phyloP scores from a whole-genome alignment of 192 early-diverging fungal genomes.

The Phycomyces nitens region DNA sequence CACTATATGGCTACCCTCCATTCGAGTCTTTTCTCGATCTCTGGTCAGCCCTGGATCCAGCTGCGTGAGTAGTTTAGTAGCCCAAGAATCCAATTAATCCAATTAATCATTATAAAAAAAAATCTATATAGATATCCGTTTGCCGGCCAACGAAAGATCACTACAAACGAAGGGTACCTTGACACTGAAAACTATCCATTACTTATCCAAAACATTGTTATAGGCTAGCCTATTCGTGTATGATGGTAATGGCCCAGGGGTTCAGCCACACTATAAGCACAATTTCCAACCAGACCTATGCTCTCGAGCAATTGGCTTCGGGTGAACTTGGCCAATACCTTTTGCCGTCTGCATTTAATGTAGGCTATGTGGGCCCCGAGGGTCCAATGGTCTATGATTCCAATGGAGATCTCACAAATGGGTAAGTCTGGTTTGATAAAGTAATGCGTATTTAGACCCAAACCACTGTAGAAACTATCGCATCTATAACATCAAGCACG shows the following conservation, averaged over 20 bases:
- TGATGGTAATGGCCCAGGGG: conserved; percentile 47
- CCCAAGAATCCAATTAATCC: no score
- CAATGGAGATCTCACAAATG: conserved; percentile 42
- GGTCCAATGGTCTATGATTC: conserved; percentile 46
- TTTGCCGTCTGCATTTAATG: conserved; percentile 39
- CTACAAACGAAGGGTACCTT: conserved; percentile 4
- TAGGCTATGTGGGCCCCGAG: conserved; percentile 47
- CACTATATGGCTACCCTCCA: conserved; percentile 40
- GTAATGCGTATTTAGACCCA: no score
- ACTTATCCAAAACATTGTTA: no score
- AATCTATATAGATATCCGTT: conserved; percentile 39
- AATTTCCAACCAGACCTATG: conserved; percentile 22
- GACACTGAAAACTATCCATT: no score
- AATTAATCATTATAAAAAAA: no score
- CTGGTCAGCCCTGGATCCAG: conserved; percentile 39
- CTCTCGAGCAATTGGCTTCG: conserved; percentile 27
- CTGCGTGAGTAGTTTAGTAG: conserved; percentile 22
- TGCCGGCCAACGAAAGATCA: conserved; percentile 41
- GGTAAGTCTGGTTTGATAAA: conserved; percentile 16
- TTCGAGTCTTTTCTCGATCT: conserved; percentile 43
- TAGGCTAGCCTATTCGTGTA: conserved; percentile 50
- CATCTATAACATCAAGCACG: conserved; percentile 41
- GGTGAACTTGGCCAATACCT: conserved; percentile 36
- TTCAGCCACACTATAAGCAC: conserved; percentile 39
- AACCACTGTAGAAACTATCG: conserved; percentile 54